Percentiles rank a stretch among this genome's conserved stretches.
Conservation (phyloP, 179 eudicot genomes). For the Heliamphora pulchella region DNA sequence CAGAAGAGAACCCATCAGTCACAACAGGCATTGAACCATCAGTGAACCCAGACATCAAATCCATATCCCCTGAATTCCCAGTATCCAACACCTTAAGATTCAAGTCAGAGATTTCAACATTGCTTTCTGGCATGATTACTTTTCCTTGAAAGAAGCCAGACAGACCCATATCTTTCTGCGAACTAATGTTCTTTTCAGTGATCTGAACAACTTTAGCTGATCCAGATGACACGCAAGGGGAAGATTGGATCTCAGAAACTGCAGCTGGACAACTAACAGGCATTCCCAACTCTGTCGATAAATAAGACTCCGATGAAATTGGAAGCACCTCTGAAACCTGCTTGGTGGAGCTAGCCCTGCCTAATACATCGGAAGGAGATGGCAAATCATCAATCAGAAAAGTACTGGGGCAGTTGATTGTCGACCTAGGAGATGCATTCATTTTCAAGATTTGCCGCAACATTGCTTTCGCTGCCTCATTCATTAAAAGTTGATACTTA, state of each 20-base stretch:
- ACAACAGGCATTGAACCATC: slow-evolving; percentile 27
- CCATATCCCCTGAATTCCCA: slow-evolving; percentile 24
- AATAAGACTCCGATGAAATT: slow-evolving; percentile 22
- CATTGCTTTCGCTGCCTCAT: slow-evolving; percentile 54
- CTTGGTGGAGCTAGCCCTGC: slow-evolving; percentile 25
- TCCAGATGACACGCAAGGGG: slow-evolving; percentile 17
- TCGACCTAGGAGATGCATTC: slow-evolving; percentile 25
- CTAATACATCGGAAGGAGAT: slow-evolving; percentile 24
- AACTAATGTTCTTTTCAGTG: slow-evolving; percentile 20
- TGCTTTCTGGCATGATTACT: slow-evolving; percentile 24
- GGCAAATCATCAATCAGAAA: slow-evolving; percentile 31
- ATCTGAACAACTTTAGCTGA: slow-evolving; percentile 14
- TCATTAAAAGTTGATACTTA: slow-evolving; percentile 58
- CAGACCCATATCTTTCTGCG: slow-evolving; percentile 24
- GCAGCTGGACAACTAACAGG: slow-evolving; percentile 21
- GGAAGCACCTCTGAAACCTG: slow-evolving; percentile 35
- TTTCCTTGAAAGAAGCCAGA: slow-evolving; percentile 22
- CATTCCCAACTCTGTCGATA: slow-evolving; percentile 24
- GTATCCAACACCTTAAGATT: slow-evolving; percentile 22
- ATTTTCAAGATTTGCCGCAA: slow-evolving; percentile 49
- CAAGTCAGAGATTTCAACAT: slow-evolving; percentile 21
- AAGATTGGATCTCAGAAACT: slow-evolving; percentile 24
- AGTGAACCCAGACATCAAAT: slow-evolving; percentile 19
- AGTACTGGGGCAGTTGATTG: slow-evolving; percentile 26
- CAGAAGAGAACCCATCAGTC: slow-evolving; percentile 24